Evolutionary conservation across 2,329 filamentous ascomycete species (phyloP).

Genomic region (Xylaria sp.): DNA sequence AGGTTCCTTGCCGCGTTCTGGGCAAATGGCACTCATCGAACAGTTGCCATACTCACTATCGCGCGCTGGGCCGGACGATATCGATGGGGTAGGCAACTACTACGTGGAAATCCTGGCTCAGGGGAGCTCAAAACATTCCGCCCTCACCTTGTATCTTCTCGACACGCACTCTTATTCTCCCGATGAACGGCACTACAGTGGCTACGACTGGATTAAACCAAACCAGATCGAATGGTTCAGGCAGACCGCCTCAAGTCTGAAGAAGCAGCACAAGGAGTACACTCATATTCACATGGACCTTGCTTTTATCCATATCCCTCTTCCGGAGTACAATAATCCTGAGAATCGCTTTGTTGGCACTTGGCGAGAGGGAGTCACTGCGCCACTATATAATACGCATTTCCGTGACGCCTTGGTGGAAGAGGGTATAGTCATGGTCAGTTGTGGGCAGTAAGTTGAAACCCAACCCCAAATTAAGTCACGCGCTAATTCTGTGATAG

Average conservation of each 20-base stretch:
- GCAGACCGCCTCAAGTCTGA: slow-evolving; percentile 76
- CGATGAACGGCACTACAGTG: slow-evolving; percentile 86
- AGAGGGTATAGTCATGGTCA: slow-evolving; percentile 85
- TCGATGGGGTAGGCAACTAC: slow-evolving; percentile 96
- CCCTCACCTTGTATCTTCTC: slow-evolving; percentile 91
- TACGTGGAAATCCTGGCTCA: slow-evolving; percentile 88
- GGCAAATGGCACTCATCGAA: slow-evolving; percentile 87
- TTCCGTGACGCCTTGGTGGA: slow-evolving; percentile 91
- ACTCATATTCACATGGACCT: slow-evolving; percentile 94
- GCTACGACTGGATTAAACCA: slow-evolving; percentile 97
- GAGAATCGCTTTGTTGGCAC: slow-evolving; percentile 72
- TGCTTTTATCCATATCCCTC: slow-evolving; percentile 95
- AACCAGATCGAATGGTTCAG: slow-evolving; percentile 96
- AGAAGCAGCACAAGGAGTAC: slow-evolving; percentile 83
- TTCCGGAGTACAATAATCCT: slow-evolving; percentile 82
- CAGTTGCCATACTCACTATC: slow-evolving; percentile 90
- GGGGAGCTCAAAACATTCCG: slow-evolving; percentile 82
- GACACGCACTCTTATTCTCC: slow-evolving; percentile 94
- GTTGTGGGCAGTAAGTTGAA: slow-evolving; percentile 82
- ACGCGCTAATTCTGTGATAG: slow-evolving; percentile 52
- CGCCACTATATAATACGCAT: slow-evolving; percentile 88
- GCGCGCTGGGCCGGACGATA: slow-evolving; percentile 80
- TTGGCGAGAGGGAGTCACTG: slow-evolving; percentile 86
- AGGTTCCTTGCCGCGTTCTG: slow-evolving; percentile 77
- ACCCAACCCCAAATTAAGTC: background rate